These are phyloP conservation scores for Monilinia polystroma DNA, from an alignment of 2,329 filamentous ascomycete genomes.

Conservation along the genomic window DNA sequence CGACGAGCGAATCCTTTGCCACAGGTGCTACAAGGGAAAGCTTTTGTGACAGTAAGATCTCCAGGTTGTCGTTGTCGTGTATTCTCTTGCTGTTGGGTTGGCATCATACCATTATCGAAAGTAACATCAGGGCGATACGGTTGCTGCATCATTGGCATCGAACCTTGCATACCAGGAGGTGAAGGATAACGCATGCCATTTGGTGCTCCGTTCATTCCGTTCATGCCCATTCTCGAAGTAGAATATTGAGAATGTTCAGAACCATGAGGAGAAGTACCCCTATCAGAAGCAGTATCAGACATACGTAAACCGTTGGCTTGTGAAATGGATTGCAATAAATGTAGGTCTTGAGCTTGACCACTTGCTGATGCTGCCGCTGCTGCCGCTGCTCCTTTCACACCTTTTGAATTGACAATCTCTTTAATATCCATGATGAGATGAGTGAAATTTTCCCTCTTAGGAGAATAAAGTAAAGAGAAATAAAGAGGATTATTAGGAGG, in stretches of 20 bases:
- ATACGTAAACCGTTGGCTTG: constrained; percentile 38
- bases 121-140: constrained; percentile 35
- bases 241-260: constrained; percentile 42
- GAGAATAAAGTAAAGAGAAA: constrained; percentile 12
- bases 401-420: constrained; percentile 42
- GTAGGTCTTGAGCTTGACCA: constrained; percentile 38
- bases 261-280: constrained; percentile 40
- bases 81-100: constrained; percentile 33
- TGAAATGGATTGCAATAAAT: constrained; percentile 40
- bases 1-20: constrained; percentile 88
- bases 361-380: constrained; percentile 37
- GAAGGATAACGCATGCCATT: constrained; percentile 41
- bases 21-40: constrained; percentile 87
- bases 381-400: constrained; percentile 35
- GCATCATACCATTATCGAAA: constrained; percentile 38
- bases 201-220: constrained; percentile 37
- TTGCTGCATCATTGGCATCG: constrained; percentile 41
- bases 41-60: constrained; percentile 51
- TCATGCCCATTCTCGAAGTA: constrained; percentile 36
- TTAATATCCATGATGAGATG: constrained; percentile 41
- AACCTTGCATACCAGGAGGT: constrained; percentile 40
- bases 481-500: constrained; percentile 32
- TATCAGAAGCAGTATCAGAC: constrained; percentile 40
- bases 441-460: constrained; percentile 1
- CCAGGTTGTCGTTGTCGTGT: constrained; percentile 25